A percentile compares a stretch with the other conserved stretches of the same genome.
These are phyloP conservation scores for Apophysomyces sp. DNA, from an alignment of 371 early-diverging fungal genomes.

Conservation along the genomic window DNA sequence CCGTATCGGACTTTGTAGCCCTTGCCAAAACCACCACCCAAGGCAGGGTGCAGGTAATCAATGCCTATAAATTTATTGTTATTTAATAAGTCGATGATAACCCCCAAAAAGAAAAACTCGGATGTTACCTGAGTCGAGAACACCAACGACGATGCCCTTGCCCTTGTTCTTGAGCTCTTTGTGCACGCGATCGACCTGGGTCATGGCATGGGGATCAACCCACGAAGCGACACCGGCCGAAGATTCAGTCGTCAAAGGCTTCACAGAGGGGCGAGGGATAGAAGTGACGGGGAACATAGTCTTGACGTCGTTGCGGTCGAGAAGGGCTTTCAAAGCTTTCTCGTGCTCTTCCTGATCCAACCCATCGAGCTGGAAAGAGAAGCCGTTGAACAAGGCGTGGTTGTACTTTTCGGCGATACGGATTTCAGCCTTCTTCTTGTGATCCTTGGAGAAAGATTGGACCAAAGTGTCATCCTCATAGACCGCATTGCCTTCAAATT, in stretches of 20 bases:
- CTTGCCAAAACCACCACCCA: conserved; percentile 70
- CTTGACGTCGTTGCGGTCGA: conserved; percentile 21
- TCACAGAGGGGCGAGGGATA: conserved; percentile 26
- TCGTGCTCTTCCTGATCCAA: conserved; percentile 3
- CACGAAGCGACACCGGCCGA: conserved; percentile 5
- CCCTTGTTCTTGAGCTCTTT: conserved; percentile 50
- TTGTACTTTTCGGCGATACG: conserved; percentile 23
- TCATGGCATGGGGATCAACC: conserved; percentile 36
- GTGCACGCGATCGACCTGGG: conserved; percentile 45
- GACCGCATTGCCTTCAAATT: conserved; percentile 15
- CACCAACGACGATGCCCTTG: conserved; percentile 70
- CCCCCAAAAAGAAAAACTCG: too few species aligned
- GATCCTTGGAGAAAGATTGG: conserved; percentile 19
- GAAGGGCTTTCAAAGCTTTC: conserved; percentile 9
- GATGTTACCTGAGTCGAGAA: conserved; percentile 65
- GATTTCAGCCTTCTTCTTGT: conserved; percentile 21
- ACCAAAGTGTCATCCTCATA: conserved; percentile 12
- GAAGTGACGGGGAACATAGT: conserved; percentile 28
- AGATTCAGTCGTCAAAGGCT: not conserved
- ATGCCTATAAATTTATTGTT: conserved; percentile 43
- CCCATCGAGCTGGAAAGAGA: conserved; percentile 27
- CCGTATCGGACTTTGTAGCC: conserved; percentile 59
- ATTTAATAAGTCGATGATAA: too few species aligned
- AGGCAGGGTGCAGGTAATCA: conserved; percentile 68
- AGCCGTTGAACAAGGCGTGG: conserved; percentile 34